A percentile compares a stretch with the other conserved stretches of the same genome.
Conservation (phyloP, 805 yeast genomes). For the Kodamaea restingae region DNA sequence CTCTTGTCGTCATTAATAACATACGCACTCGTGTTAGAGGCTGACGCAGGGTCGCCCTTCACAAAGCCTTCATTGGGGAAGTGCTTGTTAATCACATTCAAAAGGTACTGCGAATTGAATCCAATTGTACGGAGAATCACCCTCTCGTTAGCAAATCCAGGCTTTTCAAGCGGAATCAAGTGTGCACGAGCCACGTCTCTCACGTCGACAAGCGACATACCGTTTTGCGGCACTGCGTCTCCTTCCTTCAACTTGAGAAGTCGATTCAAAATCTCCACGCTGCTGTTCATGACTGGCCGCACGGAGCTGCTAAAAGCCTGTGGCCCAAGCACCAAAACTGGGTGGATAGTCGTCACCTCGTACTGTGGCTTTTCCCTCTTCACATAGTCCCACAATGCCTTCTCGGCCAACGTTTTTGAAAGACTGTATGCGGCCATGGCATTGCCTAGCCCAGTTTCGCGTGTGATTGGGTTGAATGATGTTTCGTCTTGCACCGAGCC, state of each 20-base stretch:
- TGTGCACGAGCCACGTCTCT: slow-evolving; percentile 22
- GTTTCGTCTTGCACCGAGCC: background rate
- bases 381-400: slow-evolving; percentile 16
- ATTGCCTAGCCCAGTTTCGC: slow-evolving; percentile 14
- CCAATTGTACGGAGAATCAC: slow-evolving; percentile 12
- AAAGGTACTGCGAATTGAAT: slow-evolving; percentile 17
- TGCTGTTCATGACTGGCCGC: slow-evolving; percentile 10
- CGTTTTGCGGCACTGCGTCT: background rate
- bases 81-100: slow-evolving; percentile 18
- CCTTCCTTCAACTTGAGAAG: slow-evolving; percentile 9
- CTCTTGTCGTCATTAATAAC: background rate
- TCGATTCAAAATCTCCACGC: slow-evolving; percentile 11
- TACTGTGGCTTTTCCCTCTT: slow-evolving; percentile 7
- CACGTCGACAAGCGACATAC: slow-evolving; percentile 18
- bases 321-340: slow-evolving; percentile 25
- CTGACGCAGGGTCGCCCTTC: slow-evolving; percentile 17
- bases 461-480: slow-evolving; percentile 9
- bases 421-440: slow-evolving; percentile 12
- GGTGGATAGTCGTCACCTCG: slow-evolving; percentile 10
- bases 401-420: slow-evolving; percentile 13
- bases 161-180: slow-evolving; percentile 13
- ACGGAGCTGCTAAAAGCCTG: slow-evolving; percentile 14
- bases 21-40: background rate
- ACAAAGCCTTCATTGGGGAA: slow-evolving; percentile 20
- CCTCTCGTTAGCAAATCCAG: slow-evolving; percentile 11